Conservation (phyloP, 805 yeast species). For the Torulaspora microellipsoides region DNA sequence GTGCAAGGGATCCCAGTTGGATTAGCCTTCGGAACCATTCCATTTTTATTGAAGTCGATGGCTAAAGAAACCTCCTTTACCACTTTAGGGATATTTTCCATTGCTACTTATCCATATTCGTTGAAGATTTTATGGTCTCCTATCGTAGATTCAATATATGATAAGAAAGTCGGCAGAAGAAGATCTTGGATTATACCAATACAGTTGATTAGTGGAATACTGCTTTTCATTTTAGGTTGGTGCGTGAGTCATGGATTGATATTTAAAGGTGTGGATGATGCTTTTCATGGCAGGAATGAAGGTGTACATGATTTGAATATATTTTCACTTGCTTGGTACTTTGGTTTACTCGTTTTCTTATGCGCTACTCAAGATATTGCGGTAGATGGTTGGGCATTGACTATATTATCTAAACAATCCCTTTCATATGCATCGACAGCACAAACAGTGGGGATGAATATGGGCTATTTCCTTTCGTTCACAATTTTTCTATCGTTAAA, state of each 20-base stretch:
- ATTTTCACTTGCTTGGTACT: slow-evolving; percentile 55
- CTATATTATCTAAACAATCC: slow-evolving; percentile 71
- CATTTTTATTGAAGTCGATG: slow-evolving; percentile 73
- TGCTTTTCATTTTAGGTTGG: slow-evolving; percentile 60
- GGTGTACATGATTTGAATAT: slow-evolving; percentile 18
- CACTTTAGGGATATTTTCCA: slow-evolving; percentile 83
- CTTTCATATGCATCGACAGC: slow-evolving; percentile 94
- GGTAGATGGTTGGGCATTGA: slow-evolving; percentile 98
- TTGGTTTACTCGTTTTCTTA: slow-evolving; percentile 72
- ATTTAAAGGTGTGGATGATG: slow-evolving; percentile 39
- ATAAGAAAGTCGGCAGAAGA: slow-evolving; percentile 67
- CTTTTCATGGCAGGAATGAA: slow-evolving; percentile 19
- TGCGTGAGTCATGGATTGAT: slow-evolving; percentile 40
- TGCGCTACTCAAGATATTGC: slow-evolving; percentile 99
- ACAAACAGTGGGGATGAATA: slow-evolving; percentile 89
- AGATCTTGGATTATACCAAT: slow-evolving; percentile 94
- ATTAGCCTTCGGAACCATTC: slow-evolving; percentile 88
- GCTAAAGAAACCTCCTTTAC: slow-evolving; percentile 65
- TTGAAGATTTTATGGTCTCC: slow-evolving; percentile 94
- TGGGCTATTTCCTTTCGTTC: slow-evolving; percentile 88
- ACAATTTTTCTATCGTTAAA: slow-evolving; percentile 88
- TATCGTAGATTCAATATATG: slow-evolving; percentile 82
- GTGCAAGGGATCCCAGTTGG: slow-evolving; percentile 98
- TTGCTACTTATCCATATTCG: slow-evolving; percentile 94
- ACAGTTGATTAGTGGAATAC: slow-evolving; percentile 71